phyloP scores from a whole-genome alignment of 768 basidiomycete species.

The Suillus bovinus region DNA sequence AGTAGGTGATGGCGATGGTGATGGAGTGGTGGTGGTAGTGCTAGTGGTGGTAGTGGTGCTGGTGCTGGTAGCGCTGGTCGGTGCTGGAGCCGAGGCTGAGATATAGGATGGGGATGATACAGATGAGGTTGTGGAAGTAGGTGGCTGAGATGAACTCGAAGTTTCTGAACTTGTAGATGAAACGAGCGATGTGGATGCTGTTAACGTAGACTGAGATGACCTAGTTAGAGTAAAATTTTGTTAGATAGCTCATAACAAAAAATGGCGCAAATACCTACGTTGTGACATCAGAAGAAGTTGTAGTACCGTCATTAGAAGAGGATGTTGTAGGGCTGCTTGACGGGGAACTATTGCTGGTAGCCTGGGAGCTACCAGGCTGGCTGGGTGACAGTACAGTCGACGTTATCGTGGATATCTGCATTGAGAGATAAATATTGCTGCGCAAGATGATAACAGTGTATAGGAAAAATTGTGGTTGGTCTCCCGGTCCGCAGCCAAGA shows the following conservation, averaged over 20 bases:
- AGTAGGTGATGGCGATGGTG: neutral
- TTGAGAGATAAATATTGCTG: neutral
- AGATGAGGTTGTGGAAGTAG: neutral
- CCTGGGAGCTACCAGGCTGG: neutral
- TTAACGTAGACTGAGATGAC: neutral
- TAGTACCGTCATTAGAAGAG: conserved; percentile 3
- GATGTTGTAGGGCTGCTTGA: conserved; percentile 1
- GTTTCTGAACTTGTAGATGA: neutral
- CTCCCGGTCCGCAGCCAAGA: neutral
- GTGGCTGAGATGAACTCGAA: neutral
- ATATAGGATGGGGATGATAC: conserved; percentile 5
- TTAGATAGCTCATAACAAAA: neutral
- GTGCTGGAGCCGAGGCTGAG: neutral
- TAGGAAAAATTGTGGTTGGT: neutral
- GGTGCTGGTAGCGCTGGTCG: neutral
- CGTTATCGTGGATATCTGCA: neutral
- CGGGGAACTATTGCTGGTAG: neutral
- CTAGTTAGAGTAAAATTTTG: neutral
- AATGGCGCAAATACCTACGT: conserved; percentile 13
- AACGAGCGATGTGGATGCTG: neutral
- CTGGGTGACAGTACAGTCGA: neutral
- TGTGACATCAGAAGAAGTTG: conserved; percentile 13
- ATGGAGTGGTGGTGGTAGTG: neutral
- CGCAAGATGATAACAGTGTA: neutral
- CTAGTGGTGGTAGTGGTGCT: neutral